Evolutionary conservation across 768 basidiomycete species (phyloP).

Genomic region (Amanita rimosa): DNA sequence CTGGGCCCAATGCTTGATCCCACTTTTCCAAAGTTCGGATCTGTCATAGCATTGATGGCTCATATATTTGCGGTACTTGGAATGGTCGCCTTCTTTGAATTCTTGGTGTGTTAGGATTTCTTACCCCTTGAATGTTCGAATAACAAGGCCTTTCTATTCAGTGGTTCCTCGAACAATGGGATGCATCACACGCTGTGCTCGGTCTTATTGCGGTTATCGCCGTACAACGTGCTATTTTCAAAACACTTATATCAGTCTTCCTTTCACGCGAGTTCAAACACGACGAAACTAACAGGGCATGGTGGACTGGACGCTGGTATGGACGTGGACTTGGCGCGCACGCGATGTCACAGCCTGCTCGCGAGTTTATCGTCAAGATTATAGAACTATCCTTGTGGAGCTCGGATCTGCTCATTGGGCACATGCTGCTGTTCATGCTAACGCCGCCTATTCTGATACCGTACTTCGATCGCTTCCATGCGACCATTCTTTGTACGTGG

Average conservation of each 20-base stretch:
- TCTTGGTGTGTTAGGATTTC: slow-evolving; percentile 52
- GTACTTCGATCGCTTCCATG: slow-evolving; percentile 85
- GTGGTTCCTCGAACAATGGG: slow-evolving; percentile 95
- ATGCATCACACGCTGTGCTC: slow-evolving; percentile 84
- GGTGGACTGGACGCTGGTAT: slow-evolving; percentile 99
- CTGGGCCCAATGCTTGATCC: slow-evolving; percentile 84
- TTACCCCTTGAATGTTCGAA: not conserved
- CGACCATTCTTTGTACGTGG: slow-evolving; percentile 80
- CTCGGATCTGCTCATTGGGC: slow-evolving; percentile 83
- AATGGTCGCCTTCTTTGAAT: slow-evolving; percentile 91
- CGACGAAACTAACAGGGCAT: slow-evolving; percentile 95
- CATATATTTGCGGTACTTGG: slow-evolving; percentile 78
- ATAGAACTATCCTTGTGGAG: slow-evolving; percentile 95
- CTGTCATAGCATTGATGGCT: slow-evolving; percentile 84
- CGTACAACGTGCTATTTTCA: slow-evolving; percentile 89
- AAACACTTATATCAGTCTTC: slow-evolving; percentile 89
- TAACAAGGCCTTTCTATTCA: slow-evolving; percentile 21
- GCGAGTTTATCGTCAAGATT: slow-evolving; percentile 96
- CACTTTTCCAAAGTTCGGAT: slow-evolving; percentile 81
- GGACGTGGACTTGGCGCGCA: slow-evolving; percentile 85
- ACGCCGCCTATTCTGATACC: slow-evolving; percentile 84
- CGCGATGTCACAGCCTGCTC: slow-evolving; percentile 94
- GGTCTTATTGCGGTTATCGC: slow-evolving; percentile 87
- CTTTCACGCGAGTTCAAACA: slow-evolving; percentile 98
- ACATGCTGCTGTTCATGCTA: slow-evolving; percentile 83